These are phyloP conservation scores for Hyaloraphidium curvatum DNA, from an alignment of 192 early-diverging fungal genomes.

Conservation along the genomic window DNA sequence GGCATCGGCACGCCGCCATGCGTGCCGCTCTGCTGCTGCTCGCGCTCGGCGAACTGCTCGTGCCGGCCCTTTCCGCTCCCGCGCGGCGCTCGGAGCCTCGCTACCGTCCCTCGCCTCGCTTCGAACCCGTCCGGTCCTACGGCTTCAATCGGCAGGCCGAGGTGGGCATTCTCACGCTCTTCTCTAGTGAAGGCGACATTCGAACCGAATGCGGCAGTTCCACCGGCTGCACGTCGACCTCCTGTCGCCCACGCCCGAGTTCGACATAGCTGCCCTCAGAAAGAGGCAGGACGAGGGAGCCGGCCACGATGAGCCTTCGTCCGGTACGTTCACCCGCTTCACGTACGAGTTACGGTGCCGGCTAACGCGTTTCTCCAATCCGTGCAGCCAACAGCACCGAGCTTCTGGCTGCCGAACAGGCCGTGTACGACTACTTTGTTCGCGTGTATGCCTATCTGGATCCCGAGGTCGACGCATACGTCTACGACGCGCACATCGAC, in stretches of 20 bases:
- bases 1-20: too few species aligned
- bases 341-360: neutral
- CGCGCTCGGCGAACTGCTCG: too few species aligned
- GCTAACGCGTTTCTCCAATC: neutral
- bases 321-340: neutral
- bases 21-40: too few species aligned
- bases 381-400: too few species aligned
- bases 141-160: too few species aligned
- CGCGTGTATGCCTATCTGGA: neutral
- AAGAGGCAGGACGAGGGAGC: neutral
- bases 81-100: too few species aligned
- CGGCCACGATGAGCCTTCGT: neutral
- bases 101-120: too few species aligned
- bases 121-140: too few species aligned
- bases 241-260: neutral
- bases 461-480: neutral
- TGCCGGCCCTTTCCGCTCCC: too few species aligned
- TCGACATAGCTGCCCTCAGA: neutral
- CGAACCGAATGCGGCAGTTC: too few species aligned
- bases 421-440: neutral
- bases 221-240: neutral
- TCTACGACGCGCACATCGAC: constrained; percentile 1
- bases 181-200: too few species aligned
- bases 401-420: neutral
- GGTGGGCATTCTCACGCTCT: too few species aligned